Evolutionary conservation across 2,329 filamentous ascomycete species (phyloP), one percentile per base, ranked within the genome.

Genomic region (Colletotrichum gigasporum): DNA sequence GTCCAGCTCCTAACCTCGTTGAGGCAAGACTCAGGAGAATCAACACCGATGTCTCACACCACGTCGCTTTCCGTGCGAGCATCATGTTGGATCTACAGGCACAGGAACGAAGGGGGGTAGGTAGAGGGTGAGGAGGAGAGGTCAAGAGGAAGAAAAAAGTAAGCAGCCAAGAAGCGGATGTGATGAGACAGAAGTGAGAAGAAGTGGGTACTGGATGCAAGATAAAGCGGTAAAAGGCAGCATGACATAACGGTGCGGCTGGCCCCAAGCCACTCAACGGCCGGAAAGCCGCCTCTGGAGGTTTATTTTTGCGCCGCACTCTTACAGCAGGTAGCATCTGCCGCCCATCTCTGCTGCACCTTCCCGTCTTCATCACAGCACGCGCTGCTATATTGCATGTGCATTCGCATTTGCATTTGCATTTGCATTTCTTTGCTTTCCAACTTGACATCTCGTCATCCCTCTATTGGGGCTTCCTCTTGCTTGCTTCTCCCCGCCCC

Each of bases 331-430:
- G 32, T 42, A 60, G 55, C 55, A 53, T 60, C 24, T 28, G 8
- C 41, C 55, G 35, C 22, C 9, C 42, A 39, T 42, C 44, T 18
- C 18, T 18, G 44, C 37, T 60, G 61, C 61, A 42, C 41, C 56
- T 62, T 64, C 48, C 56, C 48, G 56, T 42, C 34, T 62, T 8
- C 20, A 50, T 54, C 61, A 61, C 56, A 64, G 30, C 41, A 12
- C 12, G 9, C 18, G n/a, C n/a, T n/a, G n/a, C n/a, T n/a, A n/a
- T n/a, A n/a, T n/a, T n/a, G 30, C 30, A 34, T 7, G 12, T 12
- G 30, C 30, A 12, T 34, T 34, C 30, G 35, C 51, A 42, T 26
- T 22, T 42, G 24, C 16, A 20, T 52, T 35, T 50, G 34, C 35
- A 28, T 39, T 35, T 14, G 7, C 5, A 11, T 9, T 5, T n/a